phyloP scores from a whole-genome alignment of 768 basidiomycete species.

The Multifurca ochricompacta region DNA sequence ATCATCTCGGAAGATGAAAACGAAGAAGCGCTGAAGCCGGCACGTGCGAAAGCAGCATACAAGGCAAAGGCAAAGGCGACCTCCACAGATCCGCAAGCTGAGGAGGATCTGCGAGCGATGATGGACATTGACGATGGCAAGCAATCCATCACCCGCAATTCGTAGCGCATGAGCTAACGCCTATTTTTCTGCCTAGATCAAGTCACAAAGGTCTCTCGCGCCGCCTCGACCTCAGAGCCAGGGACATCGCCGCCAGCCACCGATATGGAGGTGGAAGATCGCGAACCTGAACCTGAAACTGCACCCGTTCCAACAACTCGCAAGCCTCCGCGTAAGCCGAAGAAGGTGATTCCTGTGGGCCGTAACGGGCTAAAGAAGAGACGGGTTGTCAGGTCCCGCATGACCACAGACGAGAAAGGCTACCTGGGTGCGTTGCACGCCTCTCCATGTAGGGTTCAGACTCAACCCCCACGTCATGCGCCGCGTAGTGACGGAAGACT shows the following conservation, averaged over 20 bases:
- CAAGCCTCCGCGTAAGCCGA: conserved; percentile 34
- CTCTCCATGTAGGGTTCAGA: neutral
- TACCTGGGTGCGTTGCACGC: conserved; percentile 50
- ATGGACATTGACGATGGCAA: conserved; percentile 76
- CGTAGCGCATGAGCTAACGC: conserved; percentile 15
- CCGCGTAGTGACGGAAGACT: conserved; percentile 60
- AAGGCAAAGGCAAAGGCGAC: conserved; percentile 31
- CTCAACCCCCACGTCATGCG: neutral
- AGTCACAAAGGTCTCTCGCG: conserved; percentile 15
- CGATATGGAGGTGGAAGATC: conserved; percentile 26
- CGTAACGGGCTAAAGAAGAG: conserved; percentile 72
- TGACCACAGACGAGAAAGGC: conserved; percentile 53
- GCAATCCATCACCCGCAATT: neutral
- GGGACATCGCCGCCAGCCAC: conserved; percentile 19
- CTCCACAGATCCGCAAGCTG: conserved; percentile 38
- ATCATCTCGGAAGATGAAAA: conserved; percentile 61
- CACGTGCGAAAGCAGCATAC: conserved; percentile 29
- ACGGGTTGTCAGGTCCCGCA: conserved; percentile 52
- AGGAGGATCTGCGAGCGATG: conserved; percentile 44
- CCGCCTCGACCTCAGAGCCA: conserved; percentile 8
- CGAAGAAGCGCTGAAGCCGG: conserved; percentile 31
- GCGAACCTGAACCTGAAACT: conserved; percentile 22
- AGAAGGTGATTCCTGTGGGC: conserved; percentile 65
- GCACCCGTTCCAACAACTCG: conserved; percentile 26
- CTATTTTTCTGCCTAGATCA: conserved; percentile 32